Evolutionary conservation across 2,329 filamentous ascomycete genomes (phyloP).

Genomic region (Fusarium sp.): DNA sequence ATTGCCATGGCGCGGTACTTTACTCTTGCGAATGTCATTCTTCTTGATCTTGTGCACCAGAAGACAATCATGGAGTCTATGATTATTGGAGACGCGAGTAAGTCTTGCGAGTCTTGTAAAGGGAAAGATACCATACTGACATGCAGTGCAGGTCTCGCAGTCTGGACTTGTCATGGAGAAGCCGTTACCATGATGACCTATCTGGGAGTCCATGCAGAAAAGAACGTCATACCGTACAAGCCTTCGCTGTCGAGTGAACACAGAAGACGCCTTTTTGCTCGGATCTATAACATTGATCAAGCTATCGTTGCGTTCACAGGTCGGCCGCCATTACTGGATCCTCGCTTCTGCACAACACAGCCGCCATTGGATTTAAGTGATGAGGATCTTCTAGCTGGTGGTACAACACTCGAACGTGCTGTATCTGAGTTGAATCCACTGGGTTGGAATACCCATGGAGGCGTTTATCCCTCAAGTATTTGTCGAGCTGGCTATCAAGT

Average conservation of each 20-base stretch:
- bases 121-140: fast-evolving
- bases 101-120: fast-evolving
- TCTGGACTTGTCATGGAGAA: neutral
- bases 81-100: slow-evolving; percentile 8
- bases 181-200: slow-evolving; percentile 11
- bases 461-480: neutral
- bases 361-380: slow-evolving; percentile 4
- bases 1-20: neutral
- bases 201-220: neutral
- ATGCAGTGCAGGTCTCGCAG: neutral
- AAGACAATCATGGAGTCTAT: slow-evolving; percentile 8
- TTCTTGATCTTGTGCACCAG: slow-evolving; percentile 10
- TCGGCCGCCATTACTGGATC: neutral
- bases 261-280: neutral
- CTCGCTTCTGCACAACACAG: neutral
- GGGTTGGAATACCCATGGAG: neutral
- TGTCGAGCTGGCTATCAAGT: neutral
- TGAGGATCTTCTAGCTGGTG: slow-evolving; percentile 1
- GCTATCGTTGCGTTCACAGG: slow-evolving; percentile 9
- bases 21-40: neutral
- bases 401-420: neutral
- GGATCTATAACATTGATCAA: slow-evolving; percentile 4
- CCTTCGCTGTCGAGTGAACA: neutral
- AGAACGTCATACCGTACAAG: neutral
- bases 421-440: neutral